A percentile compares a stretch with the other conserved stretches of the same genome.
phyloP scores from a whole-genome alignment of 805 yeast species.

The Candida broadrunensis region DNA sequence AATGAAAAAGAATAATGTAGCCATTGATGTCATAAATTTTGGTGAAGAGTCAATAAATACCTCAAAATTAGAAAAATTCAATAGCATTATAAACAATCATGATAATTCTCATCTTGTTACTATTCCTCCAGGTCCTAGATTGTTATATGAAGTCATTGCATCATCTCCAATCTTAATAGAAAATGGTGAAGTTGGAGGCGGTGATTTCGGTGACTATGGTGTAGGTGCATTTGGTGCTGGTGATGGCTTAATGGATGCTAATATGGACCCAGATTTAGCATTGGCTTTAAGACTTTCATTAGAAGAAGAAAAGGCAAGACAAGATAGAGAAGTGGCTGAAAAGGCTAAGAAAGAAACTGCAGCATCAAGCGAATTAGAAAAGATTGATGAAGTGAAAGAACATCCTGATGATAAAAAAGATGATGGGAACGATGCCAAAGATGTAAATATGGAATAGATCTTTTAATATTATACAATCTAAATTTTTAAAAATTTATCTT shows the following conservation, averaged over 20 bases:
- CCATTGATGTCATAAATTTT: slow-evolving; percentile 85
- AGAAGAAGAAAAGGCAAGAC: slow-evolving; percentile 93
- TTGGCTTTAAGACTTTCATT: slow-evolving; percentile 90
- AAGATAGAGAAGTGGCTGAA: slow-evolving; percentile 63
- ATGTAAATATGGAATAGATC: slow-evolving; percentile 13
- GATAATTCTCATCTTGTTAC: slow-evolving; percentile 81
- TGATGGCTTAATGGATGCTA: slow-evolving; percentile 64
- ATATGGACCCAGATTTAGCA: slow-evolving; percentile 95
- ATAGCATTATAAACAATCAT: slow-evolving; percentile 68
- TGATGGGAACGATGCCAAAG: slow-evolving; percentile 11
- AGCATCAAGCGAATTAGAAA: slow-evolving; percentile 19
- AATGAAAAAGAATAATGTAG: slow-evolving; percentile 88
- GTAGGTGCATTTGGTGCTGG: slow-evolving; percentile 45
- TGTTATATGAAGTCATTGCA: slow-evolving; percentile 77
- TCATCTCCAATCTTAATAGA: slow-evolving; percentile 71
- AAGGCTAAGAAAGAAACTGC: slow-evolving; percentile 18
- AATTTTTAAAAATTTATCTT: no score
- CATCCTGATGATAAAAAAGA: slow-evolving; percentile 9
- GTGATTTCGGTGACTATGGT: slow-evolving; percentile 44
- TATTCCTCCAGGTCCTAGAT: slow-evolving; percentile 82
- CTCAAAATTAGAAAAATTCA: slow-evolving; percentile 73
- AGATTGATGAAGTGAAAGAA: slow-evolving; percentile 26
- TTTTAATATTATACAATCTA: background rate
- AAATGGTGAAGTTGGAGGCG: slow-evolving; percentile 55
- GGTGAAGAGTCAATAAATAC: slow-evolving; percentile 86